Conservation (phyloP, 1,139 yeast species). For the Pichia sp. region DNA sequence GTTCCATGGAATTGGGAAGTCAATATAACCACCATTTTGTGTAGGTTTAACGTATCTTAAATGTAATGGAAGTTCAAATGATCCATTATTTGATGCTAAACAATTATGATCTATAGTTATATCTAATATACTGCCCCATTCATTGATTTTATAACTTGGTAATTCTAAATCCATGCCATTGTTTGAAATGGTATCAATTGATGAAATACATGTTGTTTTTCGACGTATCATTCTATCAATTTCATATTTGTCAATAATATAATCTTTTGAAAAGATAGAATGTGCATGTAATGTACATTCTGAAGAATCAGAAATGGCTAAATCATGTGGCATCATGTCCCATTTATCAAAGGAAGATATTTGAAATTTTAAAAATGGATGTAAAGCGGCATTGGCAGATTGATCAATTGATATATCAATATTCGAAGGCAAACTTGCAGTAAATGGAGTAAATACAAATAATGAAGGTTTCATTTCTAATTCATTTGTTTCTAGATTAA, state of each 20-base stretch:
- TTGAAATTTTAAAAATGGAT: conserved; percentile 8
- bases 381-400: neutral
- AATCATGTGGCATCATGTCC: conserved; percentile 10
- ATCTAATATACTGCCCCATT: conserved; percentile 23
- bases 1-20: conserved; percentile 17
- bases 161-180: conserved; percentile 26
- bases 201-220: conserved; percentile 4
- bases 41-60: conserved; percentile 26
- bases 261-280: conserved; percentile 20
- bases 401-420: neutral
- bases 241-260: conserved; percentile 26
- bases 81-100: conserved; percentile 7
- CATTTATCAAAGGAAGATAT: conserved; percentile 1
- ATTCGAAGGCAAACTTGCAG: neutral
- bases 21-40: conserved; percentile 2
- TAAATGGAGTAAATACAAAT: conserved; percentile 1
- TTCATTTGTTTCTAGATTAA: neutral
- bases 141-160: conserved; percentile 24
- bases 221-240: conserved; percentile 10
- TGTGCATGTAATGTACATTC: conserved; percentile 21
- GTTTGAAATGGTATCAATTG: conserved; percentile 12
- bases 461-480: neutral
- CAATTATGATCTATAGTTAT: conserved; percentile 18
- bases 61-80: conserved; percentile 28
- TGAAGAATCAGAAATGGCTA: conserved; percentile 18